Evolutionary conservation across 2,329 filamentous ascomycete genomes (phyloP).

Genomic region (Epichloe hybrida): DNA sequence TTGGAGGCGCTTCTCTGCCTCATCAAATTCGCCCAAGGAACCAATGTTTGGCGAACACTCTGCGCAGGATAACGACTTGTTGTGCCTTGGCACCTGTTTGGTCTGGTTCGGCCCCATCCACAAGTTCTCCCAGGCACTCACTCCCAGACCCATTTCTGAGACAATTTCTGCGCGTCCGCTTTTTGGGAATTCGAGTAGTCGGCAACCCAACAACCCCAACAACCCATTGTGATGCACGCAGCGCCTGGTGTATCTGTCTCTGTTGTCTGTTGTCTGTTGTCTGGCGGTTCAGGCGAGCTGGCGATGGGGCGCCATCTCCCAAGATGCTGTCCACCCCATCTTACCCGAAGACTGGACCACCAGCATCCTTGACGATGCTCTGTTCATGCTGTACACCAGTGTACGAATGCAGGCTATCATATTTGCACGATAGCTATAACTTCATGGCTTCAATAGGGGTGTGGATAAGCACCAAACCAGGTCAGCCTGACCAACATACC

Average conservation of each 20-base stretch:
- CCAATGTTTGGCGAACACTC: no score
- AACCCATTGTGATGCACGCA: neutral
- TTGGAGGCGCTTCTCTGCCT: no score
- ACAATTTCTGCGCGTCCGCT: neutral
- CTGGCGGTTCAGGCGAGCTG: neutral
- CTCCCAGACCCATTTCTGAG: neutral
- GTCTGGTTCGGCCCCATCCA: neutral
- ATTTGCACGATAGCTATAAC: neutral
- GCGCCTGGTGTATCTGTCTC: no score
- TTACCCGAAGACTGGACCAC: neutral
- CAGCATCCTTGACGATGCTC: neutral
- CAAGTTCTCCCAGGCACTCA: neutral
- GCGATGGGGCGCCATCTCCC: neutral
- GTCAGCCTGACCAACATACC: neutral
- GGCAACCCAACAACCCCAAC: neutral
- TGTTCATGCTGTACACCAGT: neutral
- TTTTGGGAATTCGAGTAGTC: neutral
- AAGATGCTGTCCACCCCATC: neutral
- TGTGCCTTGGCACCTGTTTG: neutral
- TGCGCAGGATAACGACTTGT: no score
- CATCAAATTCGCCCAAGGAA: no score
- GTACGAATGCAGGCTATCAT: neutral
- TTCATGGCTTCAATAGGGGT: neutral
- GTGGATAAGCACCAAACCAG: constrained; percentile 1
- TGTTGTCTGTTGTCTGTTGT: neutral